Conservation (phyloP, 257 asterid species). For the Pogostemon cablin region DNA sequence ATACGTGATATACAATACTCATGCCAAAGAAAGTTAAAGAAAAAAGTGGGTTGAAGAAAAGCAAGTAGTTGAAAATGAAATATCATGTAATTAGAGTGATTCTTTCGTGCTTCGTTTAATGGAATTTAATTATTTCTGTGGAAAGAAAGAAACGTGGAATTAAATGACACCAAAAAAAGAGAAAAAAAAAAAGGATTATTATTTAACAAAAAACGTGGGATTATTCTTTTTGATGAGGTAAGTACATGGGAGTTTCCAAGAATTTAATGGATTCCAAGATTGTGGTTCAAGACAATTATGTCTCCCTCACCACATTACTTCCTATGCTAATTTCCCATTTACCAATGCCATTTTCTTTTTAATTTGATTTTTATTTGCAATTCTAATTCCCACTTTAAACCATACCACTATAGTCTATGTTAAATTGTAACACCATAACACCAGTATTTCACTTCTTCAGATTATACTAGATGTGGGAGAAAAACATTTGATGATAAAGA, state of each 20-base stretch:
- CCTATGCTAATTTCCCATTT: constrained; percentile 30
- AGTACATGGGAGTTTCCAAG: constrained; percentile 13
- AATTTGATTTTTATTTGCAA: constrained; percentile 17
- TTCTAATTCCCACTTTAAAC: constrained; percentile 10
- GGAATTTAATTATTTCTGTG: background rate
- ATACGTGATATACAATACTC: too few species aligned
- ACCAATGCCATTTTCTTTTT: constrained; percentile 24
- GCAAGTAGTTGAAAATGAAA: too few species aligned
- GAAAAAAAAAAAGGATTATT: too few species aligned
- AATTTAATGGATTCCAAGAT: constrained; percentile 29
- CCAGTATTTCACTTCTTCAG: background rate
- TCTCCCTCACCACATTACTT: constrained; percentile 34
- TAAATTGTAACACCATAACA: background rate
- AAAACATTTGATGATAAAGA: too few species aligned
- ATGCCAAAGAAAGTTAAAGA: too few species aligned
- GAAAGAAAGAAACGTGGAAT: constrained; percentile 53
- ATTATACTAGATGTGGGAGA: too few species aligned
- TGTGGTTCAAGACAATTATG: constrained; percentile 41
- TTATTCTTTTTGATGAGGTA: constrained; percentile 42
- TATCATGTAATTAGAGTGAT: too few species aligned
- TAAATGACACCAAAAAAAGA: constrained; percentile 21
- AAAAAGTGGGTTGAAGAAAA: too few species aligned
- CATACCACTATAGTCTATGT: too few species aligned
- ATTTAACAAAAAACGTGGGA: constrained; percentile 41
- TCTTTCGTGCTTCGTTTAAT: too few species aligned